phyloP scores from a whole-genome alignment of 2,329 filamentous ascomycete genomes.

The Fusarium sp. region DNA sequence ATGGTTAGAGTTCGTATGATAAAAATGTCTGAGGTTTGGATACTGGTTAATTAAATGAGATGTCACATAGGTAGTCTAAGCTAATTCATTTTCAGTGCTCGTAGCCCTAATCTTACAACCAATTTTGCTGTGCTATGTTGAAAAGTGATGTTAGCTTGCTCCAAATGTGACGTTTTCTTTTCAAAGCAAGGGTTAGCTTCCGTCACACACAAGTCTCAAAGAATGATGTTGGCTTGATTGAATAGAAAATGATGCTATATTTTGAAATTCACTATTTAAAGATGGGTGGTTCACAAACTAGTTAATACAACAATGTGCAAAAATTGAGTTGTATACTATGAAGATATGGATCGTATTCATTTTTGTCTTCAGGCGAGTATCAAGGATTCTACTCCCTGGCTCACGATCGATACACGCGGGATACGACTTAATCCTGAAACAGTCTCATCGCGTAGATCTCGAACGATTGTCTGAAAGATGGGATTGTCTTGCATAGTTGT shows the following conservation, averaged over 20 bases:
- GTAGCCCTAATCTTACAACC: neutral
- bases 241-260: no score
- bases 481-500: conserved; percentile 8
- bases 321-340: neutral
- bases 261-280: no score
- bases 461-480: conserved; percentile 18
- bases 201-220: no score
- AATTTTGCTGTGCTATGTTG: neutral
- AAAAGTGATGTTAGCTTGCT: no score
- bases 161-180: no score
- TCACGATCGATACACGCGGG: neutral
- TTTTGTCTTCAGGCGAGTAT: neutral
- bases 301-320: neutral
- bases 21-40: neutral
- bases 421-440: conserved; percentile 3
- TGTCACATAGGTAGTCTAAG: neutral
- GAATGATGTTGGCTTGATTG: no score
- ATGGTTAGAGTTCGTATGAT: neutral
- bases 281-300: no score
- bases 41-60: neutral
- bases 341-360: neutral
- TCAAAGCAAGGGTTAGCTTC: no score
- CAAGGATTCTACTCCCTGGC: neutral
- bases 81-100: neutral
- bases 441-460: conserved; percentile 19